phyloP scores from a whole-genome alignment of 345 rosid genomes.

The Gossypium raimondii region DNA sequence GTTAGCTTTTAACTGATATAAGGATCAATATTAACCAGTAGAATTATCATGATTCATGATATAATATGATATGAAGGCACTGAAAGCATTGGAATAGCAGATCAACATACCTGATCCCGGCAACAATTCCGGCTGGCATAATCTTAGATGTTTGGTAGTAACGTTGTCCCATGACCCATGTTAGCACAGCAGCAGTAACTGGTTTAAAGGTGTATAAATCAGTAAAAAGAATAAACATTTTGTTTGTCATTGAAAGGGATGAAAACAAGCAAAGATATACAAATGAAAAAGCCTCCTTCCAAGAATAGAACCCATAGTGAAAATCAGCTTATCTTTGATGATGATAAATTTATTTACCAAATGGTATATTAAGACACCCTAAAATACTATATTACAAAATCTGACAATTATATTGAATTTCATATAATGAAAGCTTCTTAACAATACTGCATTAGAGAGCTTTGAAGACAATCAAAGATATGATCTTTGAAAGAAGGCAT shows the following conservation, averaged over 20 bases:
- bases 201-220: conserved; percentile 20
- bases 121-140: conserved; percentile 93
- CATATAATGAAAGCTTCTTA: background rate
- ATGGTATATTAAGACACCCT: background rate
- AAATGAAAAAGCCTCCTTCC: background rate
- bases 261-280: background rate
- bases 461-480: background rate
- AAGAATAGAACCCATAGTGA: background rate
- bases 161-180: conserved; percentile 85
- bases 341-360: background rate
- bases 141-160: conserved; percentile 76
- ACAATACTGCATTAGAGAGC: background rate
- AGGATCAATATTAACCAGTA: background rate
- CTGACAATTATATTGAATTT: background rate
- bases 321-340: background rate
- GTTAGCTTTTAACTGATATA: background rate
- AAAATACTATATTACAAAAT: background rate
- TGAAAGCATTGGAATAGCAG: background rate
- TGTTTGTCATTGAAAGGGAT: background rate
- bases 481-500: background rate
- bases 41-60: background rate
- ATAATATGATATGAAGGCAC: background rate
- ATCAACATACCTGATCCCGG: conserved; percentile 62
- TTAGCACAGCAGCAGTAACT: conserved; percentile 67
- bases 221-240: conserved; percentile 5